Percentiles rank a stretch among this genome's conserved stretches.
Evolutionary conservation across 2,329 filamentous ascomycete species (phyloP).

Genomic region (Onygena corvina): DNA sequence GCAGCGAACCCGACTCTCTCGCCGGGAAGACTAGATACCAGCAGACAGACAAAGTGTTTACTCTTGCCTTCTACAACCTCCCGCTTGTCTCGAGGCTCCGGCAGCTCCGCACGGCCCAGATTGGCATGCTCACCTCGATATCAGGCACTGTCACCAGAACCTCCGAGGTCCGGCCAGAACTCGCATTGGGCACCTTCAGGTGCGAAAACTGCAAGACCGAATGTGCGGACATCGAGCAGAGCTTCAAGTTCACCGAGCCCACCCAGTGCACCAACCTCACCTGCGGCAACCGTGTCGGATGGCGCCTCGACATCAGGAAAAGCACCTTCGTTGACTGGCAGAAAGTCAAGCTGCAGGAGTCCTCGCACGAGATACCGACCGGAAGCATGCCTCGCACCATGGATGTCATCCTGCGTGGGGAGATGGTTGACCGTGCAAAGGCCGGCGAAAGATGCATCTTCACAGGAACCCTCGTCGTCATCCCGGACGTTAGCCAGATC

Average conservation of each 20-base stretch:
- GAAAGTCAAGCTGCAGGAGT: conserved; percentile 95
- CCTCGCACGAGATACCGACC: conserved; percentile 94
- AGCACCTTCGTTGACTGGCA: conserved; percentile 99
- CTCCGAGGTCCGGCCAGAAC: conserved; percentile 87
- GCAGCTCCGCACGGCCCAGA: conserved; percentile 74
- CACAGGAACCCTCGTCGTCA: conserved; percentile 88
- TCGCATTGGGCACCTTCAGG: conserved; percentile 82
- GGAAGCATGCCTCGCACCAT: conserved; percentile 98
- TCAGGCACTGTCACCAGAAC: conserved; percentile 94
- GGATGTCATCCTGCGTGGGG: conserved; percentile 89
- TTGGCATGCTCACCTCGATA: conserved; percentile 86
- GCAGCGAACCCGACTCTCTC: conserved; percentile 40
- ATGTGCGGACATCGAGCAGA: conserved; percentile 87
- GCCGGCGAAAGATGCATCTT: conserved; percentile 98
- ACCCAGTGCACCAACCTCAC: conserved; percentile 82
- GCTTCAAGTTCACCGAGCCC: conserved; percentile 92
- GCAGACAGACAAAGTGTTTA: conserved; percentile 93
- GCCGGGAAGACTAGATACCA: conserved; percentile 73
- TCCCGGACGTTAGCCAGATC: conserved; percentile 91
- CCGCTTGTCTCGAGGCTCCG: conserved; percentile 77
- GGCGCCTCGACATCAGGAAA: conserved; percentile 91
- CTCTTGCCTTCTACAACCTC: conserved; percentile 85
- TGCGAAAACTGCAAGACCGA: conserved; percentile 79
- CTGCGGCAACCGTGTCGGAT: conserved; percentile 82
- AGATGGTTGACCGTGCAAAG: conserved; percentile 95